These are phyloP conservation scores for Mycena amicta DNA, from an alignment of 768 basidiomycete genomes.

Conservation along the genomic window DNA sequence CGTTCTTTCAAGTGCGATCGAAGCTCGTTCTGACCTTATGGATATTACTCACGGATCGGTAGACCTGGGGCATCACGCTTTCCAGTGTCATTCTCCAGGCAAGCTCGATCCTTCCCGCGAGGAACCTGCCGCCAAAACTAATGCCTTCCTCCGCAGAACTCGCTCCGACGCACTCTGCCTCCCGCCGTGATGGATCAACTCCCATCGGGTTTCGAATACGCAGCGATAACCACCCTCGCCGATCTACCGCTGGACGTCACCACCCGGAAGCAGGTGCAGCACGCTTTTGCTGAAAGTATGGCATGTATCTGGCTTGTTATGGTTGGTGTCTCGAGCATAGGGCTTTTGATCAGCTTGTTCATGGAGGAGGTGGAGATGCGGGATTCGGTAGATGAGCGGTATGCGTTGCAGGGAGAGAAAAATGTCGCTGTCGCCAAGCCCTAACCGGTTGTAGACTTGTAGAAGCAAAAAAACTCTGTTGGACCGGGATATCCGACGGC, in stretches of 20 bases:
- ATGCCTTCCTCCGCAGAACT: not conserved
- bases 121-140: not conserved
- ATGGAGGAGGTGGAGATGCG: not conserved
- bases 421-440: no score
- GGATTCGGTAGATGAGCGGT: not conserved
- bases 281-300: not conserved
- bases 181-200: not conserved
- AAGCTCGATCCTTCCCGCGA: not conserved
- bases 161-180: not conserved
- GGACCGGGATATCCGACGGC: no score
- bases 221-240: not conserved
- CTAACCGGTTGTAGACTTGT: no score
- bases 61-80: not conserved
- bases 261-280: not conserved
- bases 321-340: not conserved
- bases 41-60: not conserved
- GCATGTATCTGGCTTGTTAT: not conserved
- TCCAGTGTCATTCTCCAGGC: not conserved
- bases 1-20: not conserved
- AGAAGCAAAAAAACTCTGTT: no score
- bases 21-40: not conserved
- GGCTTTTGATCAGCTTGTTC: not conserved
- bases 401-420: not conserved
- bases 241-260: not conserved
- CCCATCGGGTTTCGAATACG: not conserved